phyloP scores from a whole-genome alignment of 352 stramenopile species.

The Elongisporangium anandrum region DNA sequence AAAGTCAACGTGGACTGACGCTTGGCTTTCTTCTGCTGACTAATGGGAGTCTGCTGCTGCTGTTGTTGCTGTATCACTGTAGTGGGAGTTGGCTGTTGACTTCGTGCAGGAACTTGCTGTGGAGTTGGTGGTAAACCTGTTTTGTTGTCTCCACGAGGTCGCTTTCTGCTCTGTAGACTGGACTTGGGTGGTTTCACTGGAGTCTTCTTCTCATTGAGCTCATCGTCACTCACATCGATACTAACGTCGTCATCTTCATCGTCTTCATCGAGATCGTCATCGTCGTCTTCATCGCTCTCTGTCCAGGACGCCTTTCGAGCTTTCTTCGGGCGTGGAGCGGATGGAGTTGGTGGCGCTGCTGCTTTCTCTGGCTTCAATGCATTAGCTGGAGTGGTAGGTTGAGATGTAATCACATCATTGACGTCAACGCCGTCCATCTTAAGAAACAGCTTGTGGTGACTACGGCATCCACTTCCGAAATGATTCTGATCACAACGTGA shows the following conservation, averaged over 20 bases:
- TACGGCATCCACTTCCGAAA: slow-evolving; percentile 60
- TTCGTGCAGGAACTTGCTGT: background rate
- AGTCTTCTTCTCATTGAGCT: slow-evolving; percentile 1
- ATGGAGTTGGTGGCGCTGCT: background rate
- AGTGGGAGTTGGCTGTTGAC: background rate
- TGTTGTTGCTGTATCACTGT: background rate
- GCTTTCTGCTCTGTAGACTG: background rate
- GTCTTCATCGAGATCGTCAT: slow-evolving; percentile 15
- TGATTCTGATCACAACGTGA: slow-evolving; percentile 22
- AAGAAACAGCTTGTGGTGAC: slow-evolving; percentile 56
- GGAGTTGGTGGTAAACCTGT: background rate
- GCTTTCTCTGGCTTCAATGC: background rate
- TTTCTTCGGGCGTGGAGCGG: slow-evolving; percentile 6
- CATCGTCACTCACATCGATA: slow-evolving; percentile 13
- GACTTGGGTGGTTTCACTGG: background rate
- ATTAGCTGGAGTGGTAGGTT: background rate
- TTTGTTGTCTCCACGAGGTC: background rate
- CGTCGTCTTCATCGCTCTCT: slow-evolving; percentile 16
- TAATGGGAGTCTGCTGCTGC: background rate
- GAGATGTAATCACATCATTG: slow-evolving; percentile 3
- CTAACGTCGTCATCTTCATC: slow-evolving; percentile 28
- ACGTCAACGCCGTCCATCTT: slow-evolving; percentile 21
- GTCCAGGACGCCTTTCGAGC: slow-evolving; percentile 21
- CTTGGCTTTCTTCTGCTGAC: slow-evolving; percentile 5
- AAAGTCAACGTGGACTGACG: slow-evolving; percentile 10